Conservation (phyloP, 306 rosid genomes). For the Dalbergia cochinchinensis region DNA sequence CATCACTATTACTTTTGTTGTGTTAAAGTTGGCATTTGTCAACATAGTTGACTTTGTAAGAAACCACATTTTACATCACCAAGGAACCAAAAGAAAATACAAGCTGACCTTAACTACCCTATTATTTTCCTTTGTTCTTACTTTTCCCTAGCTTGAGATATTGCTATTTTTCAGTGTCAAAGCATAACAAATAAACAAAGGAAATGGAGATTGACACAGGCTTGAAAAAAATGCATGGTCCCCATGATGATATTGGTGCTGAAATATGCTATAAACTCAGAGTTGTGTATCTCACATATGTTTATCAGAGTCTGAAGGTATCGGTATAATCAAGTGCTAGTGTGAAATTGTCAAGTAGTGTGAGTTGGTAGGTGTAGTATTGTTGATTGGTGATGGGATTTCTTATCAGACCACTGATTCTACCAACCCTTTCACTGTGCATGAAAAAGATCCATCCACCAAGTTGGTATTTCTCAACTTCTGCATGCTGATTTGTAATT, state of each 20-base stretch:
- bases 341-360: background rate
- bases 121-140: background rate
- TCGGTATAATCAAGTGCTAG: background rate
- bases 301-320: background rate
- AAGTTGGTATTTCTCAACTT: background rate
- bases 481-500: background rate
- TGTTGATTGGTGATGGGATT: conserved; percentile 10
- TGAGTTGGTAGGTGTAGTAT: background rate
- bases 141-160: background rate
- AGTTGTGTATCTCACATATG: background rate
- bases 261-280: no score
- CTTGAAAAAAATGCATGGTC: background rate
- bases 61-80: background rate
- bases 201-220: background rate
- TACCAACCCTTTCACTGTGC: background rate
- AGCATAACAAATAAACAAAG: background rate
- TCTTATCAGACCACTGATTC: conserved; percentile 31
- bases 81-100: no score
- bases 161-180: background rate
- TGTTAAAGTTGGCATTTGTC: conserved; percentile 7
- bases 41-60: conserved; percentile 14
- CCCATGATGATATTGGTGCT: background rate
- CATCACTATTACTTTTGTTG: background rate
- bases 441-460: background rate
- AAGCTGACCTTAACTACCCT: no score